A percentile compares a stretch with the other conserved stretches of the same genome.
phyloP scores from a whole-genome alignment of 2,329 filamentous ascomycete genomes.

The Alternaria infectoria region DNA sequence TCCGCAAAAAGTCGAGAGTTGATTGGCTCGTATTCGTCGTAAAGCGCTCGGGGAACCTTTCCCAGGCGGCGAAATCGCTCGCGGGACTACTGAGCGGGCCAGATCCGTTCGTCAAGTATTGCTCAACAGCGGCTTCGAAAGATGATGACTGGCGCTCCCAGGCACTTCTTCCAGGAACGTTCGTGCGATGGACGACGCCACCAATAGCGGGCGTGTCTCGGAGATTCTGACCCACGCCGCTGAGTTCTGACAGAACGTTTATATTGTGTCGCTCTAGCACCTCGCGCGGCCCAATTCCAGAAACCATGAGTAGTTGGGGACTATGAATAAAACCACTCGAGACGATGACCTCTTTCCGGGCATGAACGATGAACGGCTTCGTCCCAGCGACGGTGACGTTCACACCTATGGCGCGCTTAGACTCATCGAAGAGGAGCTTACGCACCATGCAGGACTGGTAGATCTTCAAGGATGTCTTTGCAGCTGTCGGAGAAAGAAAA shows the following conservation, averaged over 20 bases:
- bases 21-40: constrained; percentile 7
- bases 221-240: constrained; percentile 7
- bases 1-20: not conserved
- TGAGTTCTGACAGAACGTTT: constrained; percentile 4
- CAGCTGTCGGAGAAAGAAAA: constrained; percentile 4
- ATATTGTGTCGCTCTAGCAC: constrained; percentile 4
- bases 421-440: constrained; percentile 6
- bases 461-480: constrained; percentile 9
- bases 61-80: constrained; percentile 10
- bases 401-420: constrained; percentile 5
- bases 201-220: constrained; percentile 6
- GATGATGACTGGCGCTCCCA: constrained; percentile 2
- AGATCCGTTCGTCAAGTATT: constrained; percentile 7
- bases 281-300: constrained; percentile 9
- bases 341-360: constrained; percentile 8
- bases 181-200: constrained; percentile 1
- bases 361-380: constrained; percentile 3
- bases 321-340: constrained; percentile 6
- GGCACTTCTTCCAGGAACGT: constrained; percentile 6
- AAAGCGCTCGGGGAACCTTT: not conserved
- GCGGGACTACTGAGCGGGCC: constrained; percentile 11
- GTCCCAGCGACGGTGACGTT: constrained; percentile 8
- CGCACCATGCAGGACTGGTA: constrained; percentile 12
- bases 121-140: constrained; percentile 2
- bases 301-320: constrained; percentile 9